Evolutionary conservation across 2,329 filamentous ascomycete species (phyloP).

Genomic region (Fusarium keratoplasticum): DNA sequence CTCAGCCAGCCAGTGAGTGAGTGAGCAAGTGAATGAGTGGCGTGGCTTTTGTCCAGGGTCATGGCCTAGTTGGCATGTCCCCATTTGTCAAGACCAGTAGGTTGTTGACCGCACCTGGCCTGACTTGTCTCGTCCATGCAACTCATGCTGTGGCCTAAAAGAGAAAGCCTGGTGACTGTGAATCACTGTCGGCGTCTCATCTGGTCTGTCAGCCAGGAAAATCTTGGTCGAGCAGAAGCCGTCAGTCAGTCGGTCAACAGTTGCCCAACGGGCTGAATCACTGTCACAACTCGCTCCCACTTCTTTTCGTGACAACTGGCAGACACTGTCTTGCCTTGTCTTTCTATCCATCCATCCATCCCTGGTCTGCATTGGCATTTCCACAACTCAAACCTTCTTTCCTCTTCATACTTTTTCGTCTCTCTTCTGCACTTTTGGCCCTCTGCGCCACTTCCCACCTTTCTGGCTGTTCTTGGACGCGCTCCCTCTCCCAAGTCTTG

Average conservation of each 20-base stretch:
- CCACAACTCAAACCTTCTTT: conserved; percentile 12
- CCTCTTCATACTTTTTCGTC: conserved; percentile 11
- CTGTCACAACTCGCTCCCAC: conserved; percentile 11
- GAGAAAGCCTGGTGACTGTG: conserved; percentile 18
- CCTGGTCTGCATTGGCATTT: neutral
- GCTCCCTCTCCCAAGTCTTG: neutral
- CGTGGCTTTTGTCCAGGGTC: conserved; percentile 40
- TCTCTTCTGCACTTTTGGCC: conserved; percentile 13
- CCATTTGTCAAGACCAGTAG: conserved; percentile 39
- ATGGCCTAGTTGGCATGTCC: conserved; percentile 41
- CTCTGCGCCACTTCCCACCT: neutral
- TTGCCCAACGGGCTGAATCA: conserved; percentile 30
- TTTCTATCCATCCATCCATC: neutral
- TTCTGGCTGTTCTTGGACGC: neutral
- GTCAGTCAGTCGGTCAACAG: conserved; percentile 18
- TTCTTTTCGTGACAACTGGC: conserved; percentile 22
- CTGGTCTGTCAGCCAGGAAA: neutral
- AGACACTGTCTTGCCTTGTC: conserved; percentile 6
- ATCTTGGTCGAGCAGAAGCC: conserved; percentile 5
- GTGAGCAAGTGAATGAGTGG: conserved; percentile 35
- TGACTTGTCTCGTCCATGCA: conserved; percentile 31
- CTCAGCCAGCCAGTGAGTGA: conserved; percentile 35
- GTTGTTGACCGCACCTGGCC: conserved; percentile 40
- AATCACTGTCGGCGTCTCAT: conserved; percentile 12
- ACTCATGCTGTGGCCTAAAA: conserved; percentile 29